Percentiles rank a stretch among this genome's conserved stretches.
These are phyloP conservation scores for Lathyrus aphaca DNA, from an alignment of 306 rosid genomes.

Conservation along the genomic window DNA sequence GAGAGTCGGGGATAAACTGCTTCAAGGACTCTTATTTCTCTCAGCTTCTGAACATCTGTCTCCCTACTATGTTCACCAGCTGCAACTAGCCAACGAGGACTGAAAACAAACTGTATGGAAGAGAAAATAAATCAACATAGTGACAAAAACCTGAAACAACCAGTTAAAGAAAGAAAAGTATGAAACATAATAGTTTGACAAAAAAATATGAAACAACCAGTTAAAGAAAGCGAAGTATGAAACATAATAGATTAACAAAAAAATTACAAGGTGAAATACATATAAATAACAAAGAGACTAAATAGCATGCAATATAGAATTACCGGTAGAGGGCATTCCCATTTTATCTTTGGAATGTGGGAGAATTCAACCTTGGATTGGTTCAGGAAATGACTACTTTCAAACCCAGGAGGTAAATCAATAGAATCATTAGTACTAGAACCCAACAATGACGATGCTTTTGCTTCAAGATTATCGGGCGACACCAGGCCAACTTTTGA, in stretches of 20 bases:
- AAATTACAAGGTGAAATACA: background rate
- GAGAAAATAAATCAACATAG: slow-evolving; percentile 16
- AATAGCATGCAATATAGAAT: slow-evolving; percentile 20
- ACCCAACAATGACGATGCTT: slow-evolving; percentile 43
- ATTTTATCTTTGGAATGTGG: slow-evolving; percentile 44
- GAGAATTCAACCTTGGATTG: slow-evolving; percentile 41
- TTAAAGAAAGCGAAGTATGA: background rate
- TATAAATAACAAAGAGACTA: background rate
- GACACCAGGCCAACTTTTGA: slow-evolving; percentile 52
- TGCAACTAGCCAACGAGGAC: slow-evolving; percentile 54
- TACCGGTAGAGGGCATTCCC: slow-evolving; percentile 79
- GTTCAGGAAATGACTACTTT: slow-evolving; percentile 33
- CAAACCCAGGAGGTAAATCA: slow-evolving; percentile 80
- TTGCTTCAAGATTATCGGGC: slow-evolving; percentile 54
- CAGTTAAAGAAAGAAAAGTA: background rate
- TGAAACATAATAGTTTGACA: background rate
- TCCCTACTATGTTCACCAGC: slow-evolving; percentile 81
- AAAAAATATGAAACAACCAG: background rate
- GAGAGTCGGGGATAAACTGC: slow-evolving; percentile 74
- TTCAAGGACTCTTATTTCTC: slow-evolving; percentile 72
- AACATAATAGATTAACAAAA: background rate
- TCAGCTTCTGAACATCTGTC: slow-evolving; percentile 49
- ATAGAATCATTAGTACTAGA: slow-evolving; percentile 41
- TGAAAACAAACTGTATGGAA: slow-evolving; percentile 55
- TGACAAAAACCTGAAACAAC: slow-evolving; percentile 16